Evolutionary conservation across 148 eudicot genomes (phyloP).

Genomic region (Beta vulgaris): DNA sequence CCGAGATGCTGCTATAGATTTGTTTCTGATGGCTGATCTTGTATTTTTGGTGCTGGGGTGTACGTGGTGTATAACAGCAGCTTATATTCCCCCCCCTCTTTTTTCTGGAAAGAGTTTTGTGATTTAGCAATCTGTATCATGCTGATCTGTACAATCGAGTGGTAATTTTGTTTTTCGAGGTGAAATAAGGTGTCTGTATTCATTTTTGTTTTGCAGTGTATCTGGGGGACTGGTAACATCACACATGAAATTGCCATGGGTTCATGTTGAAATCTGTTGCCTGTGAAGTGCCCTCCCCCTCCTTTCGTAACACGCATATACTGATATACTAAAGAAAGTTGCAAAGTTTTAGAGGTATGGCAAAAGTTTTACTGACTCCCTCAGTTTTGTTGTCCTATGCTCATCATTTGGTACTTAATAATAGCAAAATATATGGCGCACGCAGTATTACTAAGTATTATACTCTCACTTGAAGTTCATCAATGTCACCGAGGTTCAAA

Average conservation of each 20-base stretch:
- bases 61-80: not conserved
- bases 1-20: conserved; percentile 77
- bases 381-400: no score
- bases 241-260: not conserved
- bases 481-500: no score
- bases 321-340: no score
- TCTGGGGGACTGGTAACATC: not conserved
- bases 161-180: not conserved
- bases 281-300: no score
- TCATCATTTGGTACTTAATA: no score
- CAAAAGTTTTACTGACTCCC: no score
- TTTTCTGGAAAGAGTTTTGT: conserved; percentile 14
- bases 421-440: no score
- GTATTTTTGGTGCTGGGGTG: conserved; percentile 10
- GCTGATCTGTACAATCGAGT: not conserved
- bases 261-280: not conserved
- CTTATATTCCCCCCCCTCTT: conserved; percentile 3
- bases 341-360: no score
- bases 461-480: no score
- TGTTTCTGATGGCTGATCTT: conserved; percentile 11
- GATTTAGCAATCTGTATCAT: conserved; percentile 8
- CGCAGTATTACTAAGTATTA: no score
- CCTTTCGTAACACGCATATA: no score
- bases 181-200: not conserved
- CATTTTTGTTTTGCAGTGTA: not conserved